phyloP scores from a whole-genome alignment of 2,329 filamentous ascomycete species.

The Phaeosphaeriaceae sp. region DNA sequence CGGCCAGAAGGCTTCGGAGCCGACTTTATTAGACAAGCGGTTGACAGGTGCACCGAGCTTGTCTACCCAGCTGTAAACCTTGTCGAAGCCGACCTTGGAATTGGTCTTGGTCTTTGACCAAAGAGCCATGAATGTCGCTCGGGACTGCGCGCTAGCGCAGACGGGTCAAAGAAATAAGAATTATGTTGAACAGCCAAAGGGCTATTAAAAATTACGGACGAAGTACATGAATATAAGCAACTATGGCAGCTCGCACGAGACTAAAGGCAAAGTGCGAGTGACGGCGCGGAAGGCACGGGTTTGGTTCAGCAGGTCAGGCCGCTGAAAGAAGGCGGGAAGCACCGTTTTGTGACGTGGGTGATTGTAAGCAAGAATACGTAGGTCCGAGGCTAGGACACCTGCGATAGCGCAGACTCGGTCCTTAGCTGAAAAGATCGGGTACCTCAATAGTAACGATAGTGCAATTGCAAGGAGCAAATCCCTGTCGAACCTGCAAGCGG shows the following conservation, averaged over 20 bases:
- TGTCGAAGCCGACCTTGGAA: conserved; percentile 66
- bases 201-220: conserved; percentile 31
- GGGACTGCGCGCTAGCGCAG: conserved; percentile 6
- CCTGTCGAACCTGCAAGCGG: conserved; percentile 15
- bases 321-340: conserved; percentile 30
- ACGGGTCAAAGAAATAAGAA: conserved; percentile 18
- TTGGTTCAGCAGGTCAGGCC: conserved; percentile 15
- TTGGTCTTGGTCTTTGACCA: conserved; percentile 45
- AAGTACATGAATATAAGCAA: conserved; percentile 15
- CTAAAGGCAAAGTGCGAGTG: conserved; percentile 12
- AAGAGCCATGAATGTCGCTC: conserved; percentile 32
- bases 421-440: conserved; percentile 18
- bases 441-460: conserved; percentile 31
- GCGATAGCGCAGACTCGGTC: conserved; percentile 9
- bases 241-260: conserved; percentile 7
- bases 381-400: conserved; percentile 20
- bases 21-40: conserved; percentile 79
- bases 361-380: conserved; percentile 31
- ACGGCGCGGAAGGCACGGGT: conserved; percentile 22
- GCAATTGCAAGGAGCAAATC: conserved; percentile 14
- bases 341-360: conserved; percentile 26
- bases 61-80: conserved; percentile 70
- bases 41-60: conserved; percentile 80
- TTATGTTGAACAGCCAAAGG: conserved; percentile 21
- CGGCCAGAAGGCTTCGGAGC: conserved; percentile 84